Base-by-base conservation (phyloP, 306 rosid species). In the Fagus crenata region DNA sequence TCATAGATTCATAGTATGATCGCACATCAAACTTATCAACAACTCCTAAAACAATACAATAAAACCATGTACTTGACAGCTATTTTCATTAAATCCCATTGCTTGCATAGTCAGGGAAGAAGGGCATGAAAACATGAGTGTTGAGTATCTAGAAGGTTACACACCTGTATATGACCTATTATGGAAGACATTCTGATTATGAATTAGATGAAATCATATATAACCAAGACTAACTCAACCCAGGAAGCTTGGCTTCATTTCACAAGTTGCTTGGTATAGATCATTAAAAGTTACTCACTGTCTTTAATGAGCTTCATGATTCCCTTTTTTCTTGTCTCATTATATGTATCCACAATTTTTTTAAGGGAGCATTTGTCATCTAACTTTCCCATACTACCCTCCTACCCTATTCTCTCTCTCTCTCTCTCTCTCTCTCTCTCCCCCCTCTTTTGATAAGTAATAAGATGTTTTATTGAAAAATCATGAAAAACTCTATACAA, bases 361-460 rank as follows among this genome's bases (percentile, higher is more conserved):
- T 4, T 1, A 14, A 11, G 12, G 35, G 36, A 14, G 37, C 15
- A 35, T 11, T 63, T 63, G 7, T 15, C 13, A 63, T 36, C n/a
- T 63, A 32, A 63, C 43, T 63, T 40, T 63, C 69, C 69, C 69
- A 35, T 63, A 33, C 43, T 63, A 33, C 9, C 31, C 42, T 63
- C 37, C 42, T 15, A 35, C 22, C 33, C 4, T 4, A 5, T 63
- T 63, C 28, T 35, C 41, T 63, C 28, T 22, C 28, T 22, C n/a
- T n/a, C n/a, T 63, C 28, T 35, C 41, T 63, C 28, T 22, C 28
- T 22, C n/a, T 63, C 28, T 35, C 41, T 63, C 28, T 22, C 28
- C 0, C 18, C 36, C 64, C 64, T 35, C 2, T 56, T 0, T 56
- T 18, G 36, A 56, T 28, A 4, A 35, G 18, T 7, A 56, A 56